Percentiles rank a stretch among this genome's conserved stretches.
These are phyloP conservation scores for Scytalidium lignicola DNA, from an alignment of 2,329 filamentous ascomycete genomes.

Conservation along the genomic window DNA sequence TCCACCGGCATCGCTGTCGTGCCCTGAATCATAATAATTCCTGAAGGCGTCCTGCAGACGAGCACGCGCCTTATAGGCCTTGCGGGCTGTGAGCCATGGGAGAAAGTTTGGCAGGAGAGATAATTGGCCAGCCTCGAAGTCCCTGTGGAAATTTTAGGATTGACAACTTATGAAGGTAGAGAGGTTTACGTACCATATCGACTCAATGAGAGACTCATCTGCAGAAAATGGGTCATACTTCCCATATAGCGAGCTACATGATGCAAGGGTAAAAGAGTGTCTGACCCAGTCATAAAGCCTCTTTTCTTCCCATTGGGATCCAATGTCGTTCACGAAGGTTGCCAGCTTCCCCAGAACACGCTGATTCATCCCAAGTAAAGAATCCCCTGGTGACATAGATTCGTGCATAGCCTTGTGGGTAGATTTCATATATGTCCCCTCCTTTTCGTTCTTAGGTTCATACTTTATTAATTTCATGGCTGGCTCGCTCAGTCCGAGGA, in stretches of 20 bases:
- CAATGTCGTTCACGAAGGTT: conserved; percentile 21
- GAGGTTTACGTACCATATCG: conserved; percentile 31
- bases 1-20: conserved; percentile 25
- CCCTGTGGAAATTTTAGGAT: conserved; percentile 14
- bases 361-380: conserved; percentile 31
- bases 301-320: conserved; percentile 23
- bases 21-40: conserved; percentile 26
- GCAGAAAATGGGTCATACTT: conserved; percentile 36
- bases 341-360: conserved; percentile 32
- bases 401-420: conserved; percentile 31
- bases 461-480: conserved; percentile 25
- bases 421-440: conserved; percentile 28
- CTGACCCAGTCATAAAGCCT: conserved; percentile 36
- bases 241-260: conserved; percentile 36
- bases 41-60: conserved; percentile 31
- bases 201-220: conserved; percentile 29
- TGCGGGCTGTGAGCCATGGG: conserved; percentile 25
- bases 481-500: conserved; percentile 31
- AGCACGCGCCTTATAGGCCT: conserved; percentile 30
- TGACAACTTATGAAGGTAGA: not conserved
- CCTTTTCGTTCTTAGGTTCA: conserved; percentile 24
- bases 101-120: conserved; percentile 28
- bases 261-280: conserved; percentile 33
- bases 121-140: conserved; percentile 25
- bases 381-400: conserved; percentile 29